Percentiles rank a stretch among this genome's conserved stretches.
Evolutionary conservation across 148 eudicot species (phyloP).

Genomic region (Linanthus parryae): DNA sequence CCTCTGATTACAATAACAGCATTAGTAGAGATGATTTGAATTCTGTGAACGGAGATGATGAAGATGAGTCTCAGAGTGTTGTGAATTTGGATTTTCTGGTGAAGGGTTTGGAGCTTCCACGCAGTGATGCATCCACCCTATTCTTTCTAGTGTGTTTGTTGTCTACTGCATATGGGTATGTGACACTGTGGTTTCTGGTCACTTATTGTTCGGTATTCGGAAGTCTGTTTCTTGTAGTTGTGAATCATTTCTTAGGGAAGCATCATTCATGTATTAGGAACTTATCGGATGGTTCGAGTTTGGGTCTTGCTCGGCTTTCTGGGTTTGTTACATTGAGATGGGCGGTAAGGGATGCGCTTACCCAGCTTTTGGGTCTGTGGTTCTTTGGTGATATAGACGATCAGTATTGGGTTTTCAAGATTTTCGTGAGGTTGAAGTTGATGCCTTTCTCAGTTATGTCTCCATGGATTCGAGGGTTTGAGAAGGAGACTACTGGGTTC

Average conservation of each 20-base stretch:
- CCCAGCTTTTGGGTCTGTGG: constrained; percentile 67
- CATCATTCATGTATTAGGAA: constrained; percentile 31
- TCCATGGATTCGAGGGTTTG: constrained; percentile 51
- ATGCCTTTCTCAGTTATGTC: constrained; percentile 68
- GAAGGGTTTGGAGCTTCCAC: constrained; percentile 56
- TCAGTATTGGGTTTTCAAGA: constrained; percentile 67
- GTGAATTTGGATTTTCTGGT: constrained; percentile 47
- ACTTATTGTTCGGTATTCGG: constrained; percentile 78
- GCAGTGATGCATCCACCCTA: constrained; percentile 50
- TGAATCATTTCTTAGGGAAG: constrained; percentile 50
- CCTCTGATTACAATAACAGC: too few species aligned
- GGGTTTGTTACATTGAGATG: constrained; percentile 74
- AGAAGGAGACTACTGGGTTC: constrained; percentile 53
- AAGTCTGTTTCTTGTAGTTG: constrained; percentile 53
- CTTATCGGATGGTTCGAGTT: constrained; percentile 52
- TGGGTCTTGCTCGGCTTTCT: constrained; percentile 64
- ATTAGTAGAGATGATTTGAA: too few species aligned
- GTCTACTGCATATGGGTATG: constrained; percentile 68
- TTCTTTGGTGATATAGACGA: constrained; percentile 79
- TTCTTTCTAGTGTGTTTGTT: constrained; percentile 51
- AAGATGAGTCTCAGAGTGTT: constrained; percentile 17
- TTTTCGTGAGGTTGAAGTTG: constrained; percentile 74
- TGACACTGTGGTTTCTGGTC: constrained; percentile 63
- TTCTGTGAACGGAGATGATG: too few species aligned
- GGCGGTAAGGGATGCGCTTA: constrained; percentile 79